Conservation (phyloP, 345 rosid species). For the Litchi chinensis region DNA sequence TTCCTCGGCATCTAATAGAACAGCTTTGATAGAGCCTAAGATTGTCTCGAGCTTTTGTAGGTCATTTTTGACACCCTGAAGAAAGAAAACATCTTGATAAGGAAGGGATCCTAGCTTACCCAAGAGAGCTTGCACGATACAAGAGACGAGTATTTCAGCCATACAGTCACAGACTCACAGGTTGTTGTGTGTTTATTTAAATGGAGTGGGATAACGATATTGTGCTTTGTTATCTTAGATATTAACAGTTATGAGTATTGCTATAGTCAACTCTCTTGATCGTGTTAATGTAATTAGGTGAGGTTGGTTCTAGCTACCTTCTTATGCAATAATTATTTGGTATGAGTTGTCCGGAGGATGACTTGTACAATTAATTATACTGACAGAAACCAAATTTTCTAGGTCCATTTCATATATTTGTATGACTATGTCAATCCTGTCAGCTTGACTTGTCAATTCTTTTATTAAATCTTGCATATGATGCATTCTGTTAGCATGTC, state of each 20-base stretch:
- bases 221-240: too few relatives aligned
- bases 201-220: too few relatives aligned
- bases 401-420: too few relatives aligned
- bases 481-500: too few relatives aligned
- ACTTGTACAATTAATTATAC: too few relatives aligned
- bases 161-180: neutral
- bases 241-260: too few relatives aligned
- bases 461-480: too few relatives aligned
- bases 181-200: neutral
- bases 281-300: too few relatives aligned
- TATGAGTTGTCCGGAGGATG: neutral
- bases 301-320: neutral
- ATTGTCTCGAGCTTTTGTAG: neutral
- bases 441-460: too few relatives aligned
- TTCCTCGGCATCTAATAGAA: constrained; percentile 13
- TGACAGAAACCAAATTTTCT: too few relatives aligned
- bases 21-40: constrained; percentile 3
- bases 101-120: neutral
- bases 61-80: neutral
- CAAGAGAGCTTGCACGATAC: neutral
- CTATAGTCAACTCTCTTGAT: too few relatives aligned
- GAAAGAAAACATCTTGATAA: neutral
- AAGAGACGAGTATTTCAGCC: neutral
- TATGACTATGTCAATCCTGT: too few relatives aligned
- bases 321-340: neutral